Base-by-base conservation (phyloP, 2,329 filamentous ascomycete species). In the Stachybotrys elegans region DNA sequence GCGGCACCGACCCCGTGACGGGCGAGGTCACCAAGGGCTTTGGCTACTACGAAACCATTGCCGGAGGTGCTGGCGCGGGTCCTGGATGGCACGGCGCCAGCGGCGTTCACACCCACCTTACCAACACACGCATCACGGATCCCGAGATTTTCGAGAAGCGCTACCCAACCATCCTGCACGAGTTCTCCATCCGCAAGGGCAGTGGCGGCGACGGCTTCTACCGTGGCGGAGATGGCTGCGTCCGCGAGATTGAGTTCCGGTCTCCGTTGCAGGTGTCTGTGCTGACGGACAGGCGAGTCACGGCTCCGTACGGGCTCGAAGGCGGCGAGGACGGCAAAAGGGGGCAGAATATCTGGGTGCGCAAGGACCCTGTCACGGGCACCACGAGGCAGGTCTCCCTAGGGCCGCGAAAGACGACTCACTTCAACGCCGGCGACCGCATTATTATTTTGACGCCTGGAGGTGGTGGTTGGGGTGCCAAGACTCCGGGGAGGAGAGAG, bases 221-320 rank as follows among this genome's bases (percentile, higher is more conserved):
- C 54, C 65, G 66, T 0, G 87, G 88, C n/a, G 88, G 88, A 2
- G 81, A 91, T 53, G 88, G 88, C 12, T 83, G 88, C 0, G 69
- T 90, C 0, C 67, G 88, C 0, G 88, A 93, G 48, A 89, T 93
- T 47, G 88, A 93, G 63, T 91, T 91, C 62, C 74, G 86, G 3
- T 81, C 86, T 34, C 84, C 86, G 0, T 77, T 93, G 5, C 84
- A 90, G 61, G 86, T 87, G 13, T 86, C 81, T 2, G 92, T 95
- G 21, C 67, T 94, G 6, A 86, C 81, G 6, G 88, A 95, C 62
- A 64, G 89, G 16, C 69, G 89, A 22, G 86, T 92, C 0, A 83
- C 86, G 50, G 75, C 79, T 42, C 89, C 89, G 0, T 91, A 89
- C 45, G 87, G 87, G 0, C 72, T 90, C 46, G 78, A 79, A 16